These are phyloP conservation scores for Pedinophyceae sp. DNA, from an alignment of 139 green algal species.

Conservation along the genomic window DNA sequence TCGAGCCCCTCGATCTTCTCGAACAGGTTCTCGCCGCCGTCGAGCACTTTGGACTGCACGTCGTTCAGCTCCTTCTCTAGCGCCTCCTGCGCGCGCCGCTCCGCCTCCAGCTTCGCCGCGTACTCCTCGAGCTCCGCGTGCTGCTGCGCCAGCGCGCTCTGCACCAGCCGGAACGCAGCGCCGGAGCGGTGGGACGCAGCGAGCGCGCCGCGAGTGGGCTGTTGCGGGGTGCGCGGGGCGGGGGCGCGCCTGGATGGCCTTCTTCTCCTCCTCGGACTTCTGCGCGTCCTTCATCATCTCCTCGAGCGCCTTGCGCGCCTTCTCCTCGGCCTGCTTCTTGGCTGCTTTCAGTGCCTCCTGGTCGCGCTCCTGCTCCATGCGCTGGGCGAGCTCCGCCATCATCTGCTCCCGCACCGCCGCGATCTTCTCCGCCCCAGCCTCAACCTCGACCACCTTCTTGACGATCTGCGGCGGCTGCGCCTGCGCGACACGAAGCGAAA, in stretches of 20 bases:
- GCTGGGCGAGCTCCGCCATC: too few relatives aligned
- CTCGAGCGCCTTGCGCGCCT: slow-evolving; percentile 25
- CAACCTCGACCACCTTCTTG: slow-evolving; percentile 30
- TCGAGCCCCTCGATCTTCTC: slow-evolving; percentile 1
- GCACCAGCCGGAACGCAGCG: background rate
- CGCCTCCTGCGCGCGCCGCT: slow-evolving; percentile 1
- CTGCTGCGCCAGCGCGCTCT: slow-evolving; percentile 5
- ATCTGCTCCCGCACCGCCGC: slow-evolving; percentile 16
- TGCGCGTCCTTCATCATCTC: slow-evolving; percentile 27
- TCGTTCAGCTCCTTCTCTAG: background rate
- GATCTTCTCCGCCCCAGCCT: slow-evolving; percentile 27
- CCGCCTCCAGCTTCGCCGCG: background rate
- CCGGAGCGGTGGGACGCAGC: slow-evolving; percentile 1
- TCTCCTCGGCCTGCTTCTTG: slow-evolving; percentile 16
- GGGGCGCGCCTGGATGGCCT: slow-evolving; percentile 22
- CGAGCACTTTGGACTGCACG: slow-evolving; percentile 21
- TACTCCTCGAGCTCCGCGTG: slow-evolving; percentile 7
- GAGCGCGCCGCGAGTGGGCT: too few relatives aligned
- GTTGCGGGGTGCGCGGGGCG: too few relatives aligned
- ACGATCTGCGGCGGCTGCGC: slow-evolving; percentile 11
- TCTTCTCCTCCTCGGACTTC: slow-evolving; percentile 16
- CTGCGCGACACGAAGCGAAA: too few relatives aligned
- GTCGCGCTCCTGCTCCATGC: too few relatives aligned
- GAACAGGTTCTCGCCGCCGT: background rate
- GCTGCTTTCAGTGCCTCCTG: too few relatives aligned